These are phyloP conservation scores for Wallacemonas sp. DNA, from an alignment of 208 protist species.

Conservation along the genomic window DNA sequence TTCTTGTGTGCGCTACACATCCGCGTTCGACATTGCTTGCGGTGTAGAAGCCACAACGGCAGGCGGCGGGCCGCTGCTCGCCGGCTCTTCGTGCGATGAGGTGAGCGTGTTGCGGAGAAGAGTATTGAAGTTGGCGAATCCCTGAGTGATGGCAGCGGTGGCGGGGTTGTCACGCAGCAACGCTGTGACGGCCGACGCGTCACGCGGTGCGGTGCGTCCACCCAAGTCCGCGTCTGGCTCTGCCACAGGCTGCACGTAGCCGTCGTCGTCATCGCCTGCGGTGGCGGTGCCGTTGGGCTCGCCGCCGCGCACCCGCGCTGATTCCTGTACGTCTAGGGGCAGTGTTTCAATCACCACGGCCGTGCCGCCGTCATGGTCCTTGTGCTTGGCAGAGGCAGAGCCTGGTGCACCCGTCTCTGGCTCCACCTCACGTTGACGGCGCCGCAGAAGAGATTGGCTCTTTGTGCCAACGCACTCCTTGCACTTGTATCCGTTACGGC, in stretches of 20 bases:
- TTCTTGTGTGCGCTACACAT: no score
- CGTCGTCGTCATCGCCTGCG: slow-evolving; percentile 18
- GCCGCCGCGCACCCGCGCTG: background rate
- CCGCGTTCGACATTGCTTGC: background rate
- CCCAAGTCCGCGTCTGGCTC: slow-evolving; percentile 26
- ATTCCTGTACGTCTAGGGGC: background rate
- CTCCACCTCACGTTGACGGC: slow-evolving; percentile 43
- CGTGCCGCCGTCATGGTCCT: slow-evolving; percentile 15
- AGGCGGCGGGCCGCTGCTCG: no score
- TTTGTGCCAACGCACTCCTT: slow-evolving; percentile 76
- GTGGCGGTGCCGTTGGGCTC: background rate
- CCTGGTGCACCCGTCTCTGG: slow-evolving; percentile 7
- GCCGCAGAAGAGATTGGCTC: slow-evolving; percentile 66
- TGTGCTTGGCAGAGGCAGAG: background rate
- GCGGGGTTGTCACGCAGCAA: slow-evolving; percentile 18
- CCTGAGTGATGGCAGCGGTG: slow-evolving; percentile 27
- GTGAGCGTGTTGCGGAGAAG: slow-evolving; percentile 24
- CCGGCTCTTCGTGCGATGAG: background rate
- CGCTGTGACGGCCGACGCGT: background rate
- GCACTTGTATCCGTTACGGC: slow-evolving; percentile 80
- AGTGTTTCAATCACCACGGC: slow-evolving; percentile 28
- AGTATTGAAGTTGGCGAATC: slow-evolving; percentile 35
- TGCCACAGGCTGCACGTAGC: slow-evolving; percentile 37
- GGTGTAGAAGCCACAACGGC: no score
- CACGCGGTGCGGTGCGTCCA: slow-evolving; percentile 13